phyloP scores from a whole-genome alignment of 2,329 filamentous ascomycete genomes.

The Colletotrichum viniferum region DNA sequence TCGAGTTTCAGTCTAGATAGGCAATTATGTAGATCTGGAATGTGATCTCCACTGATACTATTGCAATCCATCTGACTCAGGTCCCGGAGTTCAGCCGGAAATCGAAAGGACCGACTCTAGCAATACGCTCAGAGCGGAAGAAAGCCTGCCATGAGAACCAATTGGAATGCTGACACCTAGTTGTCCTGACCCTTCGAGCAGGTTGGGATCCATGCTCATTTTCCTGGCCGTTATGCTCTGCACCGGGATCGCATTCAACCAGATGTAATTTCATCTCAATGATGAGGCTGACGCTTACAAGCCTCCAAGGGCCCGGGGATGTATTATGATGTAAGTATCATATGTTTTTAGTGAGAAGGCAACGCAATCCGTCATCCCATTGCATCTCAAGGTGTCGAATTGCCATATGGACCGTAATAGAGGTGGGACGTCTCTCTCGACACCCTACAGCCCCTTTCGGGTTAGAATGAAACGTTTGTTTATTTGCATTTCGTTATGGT shows the following conservation, averaged over 20 bases:
- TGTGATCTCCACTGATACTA: neutral
- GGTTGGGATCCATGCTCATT: neutral
- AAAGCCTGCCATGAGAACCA: neutral
- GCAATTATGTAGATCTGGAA: neutral
- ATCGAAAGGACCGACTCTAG: neutral
- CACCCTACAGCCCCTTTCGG: neutral
- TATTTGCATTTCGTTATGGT: neutral
- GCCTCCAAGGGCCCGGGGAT: neutral
- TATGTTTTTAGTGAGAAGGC: neutral
- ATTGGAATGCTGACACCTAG: neutral
- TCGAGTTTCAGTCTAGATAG: neutral
- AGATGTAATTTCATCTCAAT: neutral
- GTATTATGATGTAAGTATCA: neutral
- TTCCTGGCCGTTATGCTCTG: rapidly evolving
- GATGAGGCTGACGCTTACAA: neutral
- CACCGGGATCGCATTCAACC: neutral
- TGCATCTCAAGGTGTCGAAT: neutral
- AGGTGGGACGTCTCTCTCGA: neutral
- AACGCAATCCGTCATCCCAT: neutral
- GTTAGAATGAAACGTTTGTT: neutral
- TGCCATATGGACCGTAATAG: neutral
- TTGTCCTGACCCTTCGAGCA: neutral
- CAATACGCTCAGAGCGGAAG: neutral
- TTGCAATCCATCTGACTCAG: neutral
- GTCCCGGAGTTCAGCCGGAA: rapidly evolving